These are phyloP conservation scores for Telfairia occidentalis DNA, from an alignment of 331 rosid genomes.

Conservation along the genomic window DNA sequence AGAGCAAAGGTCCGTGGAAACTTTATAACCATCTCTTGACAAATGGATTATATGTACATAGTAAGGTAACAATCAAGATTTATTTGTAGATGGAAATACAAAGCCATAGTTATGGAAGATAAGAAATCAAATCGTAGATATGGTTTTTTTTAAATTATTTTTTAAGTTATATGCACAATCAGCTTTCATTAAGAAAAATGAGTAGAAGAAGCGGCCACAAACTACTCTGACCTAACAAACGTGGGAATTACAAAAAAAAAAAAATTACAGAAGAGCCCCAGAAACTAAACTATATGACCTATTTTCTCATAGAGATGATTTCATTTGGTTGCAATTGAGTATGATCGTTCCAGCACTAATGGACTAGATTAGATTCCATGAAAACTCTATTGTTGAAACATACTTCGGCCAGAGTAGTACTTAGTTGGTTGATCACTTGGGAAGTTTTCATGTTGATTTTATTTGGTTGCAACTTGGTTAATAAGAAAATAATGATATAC, in stretches of 20 bases:
- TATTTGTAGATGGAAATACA: neutral
- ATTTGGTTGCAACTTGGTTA: neutral
- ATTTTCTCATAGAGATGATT: neutral
- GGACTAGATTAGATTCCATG: too few species aligned
- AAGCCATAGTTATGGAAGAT: constrained; percentile 2
- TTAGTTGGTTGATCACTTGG: too few species aligned
- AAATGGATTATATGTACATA: neutral
- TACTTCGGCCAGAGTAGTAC: too few species aligned
- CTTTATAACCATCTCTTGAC: neutral
- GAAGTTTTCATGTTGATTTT: too few species aligned
- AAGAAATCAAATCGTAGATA: neutral
- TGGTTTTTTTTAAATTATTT: neutral
- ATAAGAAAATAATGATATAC: neutral
- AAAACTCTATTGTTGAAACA: too few species aligned
- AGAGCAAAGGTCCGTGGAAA: constrained; percentile 65
- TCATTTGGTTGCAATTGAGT: neutral
- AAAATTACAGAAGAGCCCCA: neutral
- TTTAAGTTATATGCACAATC: neutral
- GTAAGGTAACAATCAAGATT: neutral
- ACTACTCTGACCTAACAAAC: neutral
- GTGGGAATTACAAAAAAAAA: neutral
- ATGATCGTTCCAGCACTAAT: too few species aligned
- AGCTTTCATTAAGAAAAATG: neutral
- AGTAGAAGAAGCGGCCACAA: neutral
- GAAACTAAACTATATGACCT: neutral